Evolutionary conservation across 495 filamentous ascomycete genomes (phyloP).

Genomic region (Aspergillus sparsus): DNA sequence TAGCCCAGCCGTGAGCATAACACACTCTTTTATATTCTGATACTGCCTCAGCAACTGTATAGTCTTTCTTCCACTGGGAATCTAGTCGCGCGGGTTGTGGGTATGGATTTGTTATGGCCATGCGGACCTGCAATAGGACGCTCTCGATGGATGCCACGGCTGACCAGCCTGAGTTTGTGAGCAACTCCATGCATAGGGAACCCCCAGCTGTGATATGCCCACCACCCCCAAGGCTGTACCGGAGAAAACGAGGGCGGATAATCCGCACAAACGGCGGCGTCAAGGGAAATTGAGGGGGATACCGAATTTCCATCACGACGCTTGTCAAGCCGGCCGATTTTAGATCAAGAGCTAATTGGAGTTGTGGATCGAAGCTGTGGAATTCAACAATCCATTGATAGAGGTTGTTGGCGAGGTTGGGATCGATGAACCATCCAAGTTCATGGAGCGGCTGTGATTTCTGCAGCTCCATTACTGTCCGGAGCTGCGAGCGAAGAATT

Average conservation of each 20-base stretch:
- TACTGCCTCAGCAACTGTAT: constrained; percentile 69
- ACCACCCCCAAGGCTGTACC: constrained; percentile 71
- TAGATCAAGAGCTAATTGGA: constrained; percentile 79
- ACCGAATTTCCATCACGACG: constrained; percentile 80
- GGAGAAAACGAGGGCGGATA: constrained; percentile 76
- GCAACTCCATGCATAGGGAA: constrained; percentile 87
- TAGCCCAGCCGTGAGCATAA: constrained; percentile 57
- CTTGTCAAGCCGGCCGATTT: constrained; percentile 58
- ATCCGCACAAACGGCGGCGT: constrained; percentile 84
- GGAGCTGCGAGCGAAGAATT: constrained; percentile 63
- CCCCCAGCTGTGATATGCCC: constrained; percentile 89
- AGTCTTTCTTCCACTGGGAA: constrained; percentile 44
- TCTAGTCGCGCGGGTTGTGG: constrained; percentile 71
- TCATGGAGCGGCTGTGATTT: constrained; percentile 60
- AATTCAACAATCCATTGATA: constrained; percentile 95
- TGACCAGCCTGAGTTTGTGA: constrained; percentile 83
- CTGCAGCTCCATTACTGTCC: constrained; percentile 63
- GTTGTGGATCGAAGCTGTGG: constrained; percentile 70
- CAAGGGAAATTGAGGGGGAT: constrained; percentile 71
- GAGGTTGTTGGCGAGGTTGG: constrained; percentile 60
- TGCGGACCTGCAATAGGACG: constrained; percentile 77
- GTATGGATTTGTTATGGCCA: constrained; percentile 70
- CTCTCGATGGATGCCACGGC: constrained; percentile 72
- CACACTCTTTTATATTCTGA: constrained; percentile 72
- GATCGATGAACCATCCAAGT: constrained; percentile 84